phyloP scores from a whole-genome alignment of 495 filamentous ascomycete species.

The Usnea hakonensis region DNA sequence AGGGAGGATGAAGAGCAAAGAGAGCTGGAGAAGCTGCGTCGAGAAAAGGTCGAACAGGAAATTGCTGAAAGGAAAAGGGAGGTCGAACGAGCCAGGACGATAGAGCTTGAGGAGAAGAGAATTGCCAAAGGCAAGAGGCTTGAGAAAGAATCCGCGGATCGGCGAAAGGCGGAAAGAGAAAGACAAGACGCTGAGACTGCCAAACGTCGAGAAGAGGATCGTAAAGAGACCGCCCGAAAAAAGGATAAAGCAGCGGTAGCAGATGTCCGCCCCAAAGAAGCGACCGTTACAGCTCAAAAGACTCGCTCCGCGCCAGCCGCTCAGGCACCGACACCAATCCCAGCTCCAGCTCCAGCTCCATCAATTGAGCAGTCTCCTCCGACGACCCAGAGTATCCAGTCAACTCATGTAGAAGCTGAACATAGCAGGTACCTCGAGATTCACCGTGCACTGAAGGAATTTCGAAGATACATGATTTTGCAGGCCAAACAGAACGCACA shows the following conservation, averaged over 20 bases:
- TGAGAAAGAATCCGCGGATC: slow-evolving; percentile 21
- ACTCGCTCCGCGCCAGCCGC: background rate
- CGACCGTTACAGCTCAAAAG: background rate
- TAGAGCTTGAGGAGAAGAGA: slow-evolving; percentile 32
- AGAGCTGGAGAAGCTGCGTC: slow-evolving; percentile 31
- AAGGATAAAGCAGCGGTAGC: slow-evolving; percentile 11
- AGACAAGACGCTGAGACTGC: slow-evolving; percentile 24
- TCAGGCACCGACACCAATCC: background rate
- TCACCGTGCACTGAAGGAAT: slow-evolving; percentile 62
- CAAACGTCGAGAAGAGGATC: slow-evolving; percentile 33
- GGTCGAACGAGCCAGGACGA: slow-evolving; percentile 25
- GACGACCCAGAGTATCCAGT: slow-evolving; percentile 14
- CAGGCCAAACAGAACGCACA: slow-evolving; percentile 41
- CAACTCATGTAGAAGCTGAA: slow-evolving; percentile 33
- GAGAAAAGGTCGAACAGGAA: slow-evolving; percentile 37
- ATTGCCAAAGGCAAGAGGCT: slow-evolving; percentile 23
- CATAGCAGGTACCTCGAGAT: slow-evolving; percentile 60
- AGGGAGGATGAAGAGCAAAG: slow-evolving; percentile 47
- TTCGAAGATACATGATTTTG: slow-evolving; percentile 51
- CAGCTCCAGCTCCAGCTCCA: background rate
- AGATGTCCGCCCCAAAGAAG: background rate
- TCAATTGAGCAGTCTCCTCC: slow-evolving; percentile 2
- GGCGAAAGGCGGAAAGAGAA: slow-evolving; percentile 30
- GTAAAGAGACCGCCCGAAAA: slow-evolving; percentile 35
- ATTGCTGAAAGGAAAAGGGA: slow-evolving; percentile 21